These are phyloP conservation scores for Kwoniella shivajii DNA, from an alignment of 1,284 basidiomycete genomes.

Conservation along the genomic window DNA sequence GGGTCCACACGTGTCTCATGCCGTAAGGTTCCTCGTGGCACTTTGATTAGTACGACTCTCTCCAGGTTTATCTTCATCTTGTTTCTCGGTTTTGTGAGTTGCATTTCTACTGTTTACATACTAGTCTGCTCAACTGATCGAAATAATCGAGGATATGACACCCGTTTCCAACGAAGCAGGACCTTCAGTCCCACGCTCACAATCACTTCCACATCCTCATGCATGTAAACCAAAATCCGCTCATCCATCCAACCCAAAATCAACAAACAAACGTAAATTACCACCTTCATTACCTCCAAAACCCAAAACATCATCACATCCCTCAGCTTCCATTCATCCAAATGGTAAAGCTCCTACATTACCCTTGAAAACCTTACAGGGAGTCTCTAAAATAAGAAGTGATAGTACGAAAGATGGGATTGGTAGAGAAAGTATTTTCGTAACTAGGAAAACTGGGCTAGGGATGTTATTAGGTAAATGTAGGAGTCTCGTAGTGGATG, in stretches of 20 bases:
- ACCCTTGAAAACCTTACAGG: slow-evolving; percentile 42
- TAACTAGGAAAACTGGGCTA: slow-evolving; percentile 75
- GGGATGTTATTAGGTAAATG: slow-evolving; percentile 76
- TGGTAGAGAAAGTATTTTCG: slow-evolving; percentile 74
- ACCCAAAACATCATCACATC: slow-evolving; percentile 14
- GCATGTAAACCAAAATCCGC: slow-evolving; percentile 10
- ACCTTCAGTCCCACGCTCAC: slow-evolving; percentile 6
- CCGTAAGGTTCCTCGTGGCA: too few species aligned
- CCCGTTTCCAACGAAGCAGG: slow-evolving; percentile 4
- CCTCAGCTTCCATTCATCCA: slow-evolving; percentile 3
- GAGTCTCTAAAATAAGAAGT: slow-evolving; percentile 31
- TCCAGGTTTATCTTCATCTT: too few species aligned
- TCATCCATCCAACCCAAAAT: slow-evolving; percentile 5
- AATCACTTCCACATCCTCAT: slow-evolving; percentile 3
- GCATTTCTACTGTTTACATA: too few species aligned
- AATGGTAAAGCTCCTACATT: slow-evolving; percentile 8
- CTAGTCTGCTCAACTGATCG: not conserved
- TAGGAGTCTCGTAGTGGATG: slow-evolving; percentile 70
- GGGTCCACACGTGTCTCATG: too few species aligned
- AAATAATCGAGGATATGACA: not conserved
- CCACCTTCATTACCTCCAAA: slow-evolving; percentile 18
- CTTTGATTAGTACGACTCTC: too few species aligned
- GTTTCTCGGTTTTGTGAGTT: too few species aligned
- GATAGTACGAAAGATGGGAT: slow-evolving; percentile 39
- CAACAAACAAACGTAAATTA: slow-evolving; percentile 14